Conservation (phyloP, 192 early-diverging fungal genomes). For the Neocallimastix lanati region DNA sequence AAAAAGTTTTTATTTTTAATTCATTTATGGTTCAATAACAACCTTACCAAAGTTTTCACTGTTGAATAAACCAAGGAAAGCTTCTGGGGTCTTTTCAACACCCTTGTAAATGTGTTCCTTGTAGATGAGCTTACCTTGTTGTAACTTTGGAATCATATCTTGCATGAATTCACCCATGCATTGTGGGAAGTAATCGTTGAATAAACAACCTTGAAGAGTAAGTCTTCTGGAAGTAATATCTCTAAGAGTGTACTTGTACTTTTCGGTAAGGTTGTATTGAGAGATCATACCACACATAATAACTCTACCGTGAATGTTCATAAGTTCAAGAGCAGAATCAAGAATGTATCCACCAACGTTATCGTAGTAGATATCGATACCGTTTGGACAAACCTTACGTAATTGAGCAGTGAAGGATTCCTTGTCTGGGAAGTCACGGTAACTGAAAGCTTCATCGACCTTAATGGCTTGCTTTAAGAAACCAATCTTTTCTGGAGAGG, state of each 20-base stretch:
- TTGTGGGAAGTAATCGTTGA: constrained; percentile 21
- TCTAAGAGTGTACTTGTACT: constrained; percentile 31
- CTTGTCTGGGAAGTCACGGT: background rate
- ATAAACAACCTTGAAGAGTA: constrained; percentile 46
- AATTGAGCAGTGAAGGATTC: constrained; percentile 19
- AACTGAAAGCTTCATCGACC: background rate
- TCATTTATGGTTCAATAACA: background rate
- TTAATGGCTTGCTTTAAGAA: constrained; percentile 20
- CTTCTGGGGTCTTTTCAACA: background rate
- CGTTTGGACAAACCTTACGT: constrained; percentile 42
- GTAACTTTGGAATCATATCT: constrained; percentile 17
- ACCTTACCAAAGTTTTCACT: background rate
- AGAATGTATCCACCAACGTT: constrained; percentile 51
- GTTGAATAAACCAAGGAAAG: background rate
- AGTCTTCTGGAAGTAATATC: constrained; percentile 32
- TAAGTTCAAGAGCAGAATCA: constrained; percentile 40
- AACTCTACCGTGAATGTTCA: constrained; percentile 50
- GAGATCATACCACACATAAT: constrained; percentile 32
- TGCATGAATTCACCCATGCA: constrained; percentile 28
- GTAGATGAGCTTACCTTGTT: background rate
- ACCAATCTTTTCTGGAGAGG: constrained; percentile 64
- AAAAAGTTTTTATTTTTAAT: too few relatives aligned
- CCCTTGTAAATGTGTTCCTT: background rate
- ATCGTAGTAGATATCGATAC: constrained; percentile 79
- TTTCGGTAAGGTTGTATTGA: constrained; percentile 33